These are phyloP conservation scores for Discostella stelligeroides DNA, from an alignment of 108 stramenopile species.

Conservation along the genomic window DNA sequence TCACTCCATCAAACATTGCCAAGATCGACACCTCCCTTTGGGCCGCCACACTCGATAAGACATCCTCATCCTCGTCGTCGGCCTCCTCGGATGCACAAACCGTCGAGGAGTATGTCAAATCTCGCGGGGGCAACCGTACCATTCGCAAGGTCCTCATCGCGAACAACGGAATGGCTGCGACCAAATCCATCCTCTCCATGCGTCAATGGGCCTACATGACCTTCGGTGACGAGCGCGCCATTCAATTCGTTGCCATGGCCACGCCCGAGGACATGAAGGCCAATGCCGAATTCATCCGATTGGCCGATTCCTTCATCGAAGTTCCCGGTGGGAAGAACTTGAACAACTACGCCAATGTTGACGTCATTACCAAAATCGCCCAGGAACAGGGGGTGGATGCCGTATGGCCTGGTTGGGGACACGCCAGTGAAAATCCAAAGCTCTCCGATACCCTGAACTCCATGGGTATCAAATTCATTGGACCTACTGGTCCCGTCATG, in stretches of 20 bases:
- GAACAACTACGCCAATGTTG: constrained; percentile 96
- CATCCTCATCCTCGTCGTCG: constrained; percentile 30
- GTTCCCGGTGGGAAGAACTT: constrained; percentile 90
- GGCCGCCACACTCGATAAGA: constrained; percentile 45
- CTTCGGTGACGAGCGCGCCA: constrained; percentile 93
- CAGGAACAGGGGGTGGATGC: constrained; percentile 88
- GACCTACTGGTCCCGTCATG: constrained; percentile 94
- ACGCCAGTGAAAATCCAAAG: constrained; percentile 93
- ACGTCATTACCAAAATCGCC: constrained; percentile 85
- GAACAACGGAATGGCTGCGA: constrained; percentile 99
- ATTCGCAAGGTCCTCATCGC: constrained; percentile 92
- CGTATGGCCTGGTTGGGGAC: constrained; percentile 97
- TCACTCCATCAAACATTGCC: constrained; percentile 9
- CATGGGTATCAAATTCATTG: constrained; percentile 93
- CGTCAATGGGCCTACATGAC: constrained; percentile 99
- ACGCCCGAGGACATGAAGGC: constrained; percentile 97
- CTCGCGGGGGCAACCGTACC: constrained; percentile 82
- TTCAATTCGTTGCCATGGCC: constrained; percentile 98
- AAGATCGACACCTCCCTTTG: constrained; percentile 25
- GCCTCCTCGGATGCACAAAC: constrained; percentile 29
- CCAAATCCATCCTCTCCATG: constrained; percentile 97
- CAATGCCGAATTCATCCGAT: constrained; percentile 96
- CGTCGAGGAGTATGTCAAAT: constrained; percentile 89
- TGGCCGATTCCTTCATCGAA: constrained; percentile 94
- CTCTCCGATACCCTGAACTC: constrained; percentile 69